Percentiles rank a stretch among this genome's conserved stretches.
Conservation (phyloP, 805 yeast genomes). For the Phaffomyces opuntiae region DNA sequence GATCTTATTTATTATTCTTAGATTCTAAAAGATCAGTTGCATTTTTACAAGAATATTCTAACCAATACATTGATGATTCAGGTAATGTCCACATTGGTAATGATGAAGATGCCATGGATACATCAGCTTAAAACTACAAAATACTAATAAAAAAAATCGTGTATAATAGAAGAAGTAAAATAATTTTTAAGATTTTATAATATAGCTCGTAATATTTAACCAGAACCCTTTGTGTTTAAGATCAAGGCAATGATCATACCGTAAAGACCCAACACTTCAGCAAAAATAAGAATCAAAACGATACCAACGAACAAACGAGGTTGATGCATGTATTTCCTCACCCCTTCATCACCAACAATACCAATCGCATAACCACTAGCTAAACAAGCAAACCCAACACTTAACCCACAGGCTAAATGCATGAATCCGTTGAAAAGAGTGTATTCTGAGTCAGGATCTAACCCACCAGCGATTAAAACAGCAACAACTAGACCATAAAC, state of each 20-base stretch:
- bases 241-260: conserved; percentile 95
- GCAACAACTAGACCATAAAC: conserved; percentile 97
- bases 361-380: conserved; percentile 97
- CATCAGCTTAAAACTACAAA: conserved; percentile 17
- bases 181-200: too few species aligned
- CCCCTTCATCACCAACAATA: conserved; percentile 90
- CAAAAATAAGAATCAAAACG: conserved; percentile 81
- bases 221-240: conserved; percentile 82
- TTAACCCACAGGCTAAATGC: conserved; percentile 93
- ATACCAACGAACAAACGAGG: conserved; percentile 86
- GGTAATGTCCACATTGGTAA: conserved; percentile 61
- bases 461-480: conserved; percentile 87
- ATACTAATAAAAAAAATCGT: background rate
- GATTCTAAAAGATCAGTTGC: conserved; percentile 88
- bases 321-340: conserved; percentile 80
- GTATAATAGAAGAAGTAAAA: background rate
- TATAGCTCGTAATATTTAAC: conserved; percentile 23
- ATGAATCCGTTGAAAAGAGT: conserved; percentile 93
- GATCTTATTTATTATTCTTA: conserved; percentile 78
- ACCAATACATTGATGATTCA: conserved; percentile 68
- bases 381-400: conserved; percentile 94
- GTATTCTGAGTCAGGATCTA: conserved; percentile 72
- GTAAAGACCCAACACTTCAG: conserved; percentile 84
- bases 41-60: conserved; percentile 62
- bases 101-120: conserved; percentile 33